Base-by-base conservation (phyloP, 805 yeast genomes). In the Kodamaea restingae region DNA sequence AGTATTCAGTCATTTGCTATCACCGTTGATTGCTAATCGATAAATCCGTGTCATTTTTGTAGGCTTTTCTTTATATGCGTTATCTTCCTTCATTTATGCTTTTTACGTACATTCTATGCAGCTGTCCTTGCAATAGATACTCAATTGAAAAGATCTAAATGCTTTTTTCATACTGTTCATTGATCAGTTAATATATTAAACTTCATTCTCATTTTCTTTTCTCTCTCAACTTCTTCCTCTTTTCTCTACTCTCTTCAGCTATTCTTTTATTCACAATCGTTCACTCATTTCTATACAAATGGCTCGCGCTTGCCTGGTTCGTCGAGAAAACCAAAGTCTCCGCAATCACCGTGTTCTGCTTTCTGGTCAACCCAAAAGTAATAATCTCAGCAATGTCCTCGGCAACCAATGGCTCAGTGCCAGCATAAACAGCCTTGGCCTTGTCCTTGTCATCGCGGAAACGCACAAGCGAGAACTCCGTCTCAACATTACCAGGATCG, bases 241-340 rank as follows among this genome's bases (percentile, higher is more conserved):
- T 30, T 10, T 9, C 6, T 18, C 17, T 22, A 14, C 31, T 27
- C 31, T 12, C 31, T n/a, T 27, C 22, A 12, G 7, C 14, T 17
- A 17, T 10, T 12, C 14, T 10, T 4, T 10, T 27, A 11, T 4
- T 25, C 17, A 12, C 4, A 5, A 10, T 14, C 33, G 29, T 26
- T 7, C n/a, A n/a, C 18, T 25, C 15, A 10, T 36, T 34, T 40
- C 54, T 44, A 67, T 80, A 69, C 25, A 82, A 60, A 55, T 82
- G 86, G 49, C 70, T 64, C 6, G 95, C 80, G 43, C 85, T 74
- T 3, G 95, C 96, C 69, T 90, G 97, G 67, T 84, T 81, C 33
- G 80, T 75, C 12, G 96, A 86, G 67, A 88, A 86, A 9, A 91
- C 81, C 57, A 90, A 70, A 12, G 87, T 71, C 57, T 88, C 95